A percentile compares a stretch with the other conserved stretches of the same genome.
Evolutionary conservation across 768 basidiomycete genomes (phyloP).

Genomic region (Leccinum longicurvipes): DNA sequence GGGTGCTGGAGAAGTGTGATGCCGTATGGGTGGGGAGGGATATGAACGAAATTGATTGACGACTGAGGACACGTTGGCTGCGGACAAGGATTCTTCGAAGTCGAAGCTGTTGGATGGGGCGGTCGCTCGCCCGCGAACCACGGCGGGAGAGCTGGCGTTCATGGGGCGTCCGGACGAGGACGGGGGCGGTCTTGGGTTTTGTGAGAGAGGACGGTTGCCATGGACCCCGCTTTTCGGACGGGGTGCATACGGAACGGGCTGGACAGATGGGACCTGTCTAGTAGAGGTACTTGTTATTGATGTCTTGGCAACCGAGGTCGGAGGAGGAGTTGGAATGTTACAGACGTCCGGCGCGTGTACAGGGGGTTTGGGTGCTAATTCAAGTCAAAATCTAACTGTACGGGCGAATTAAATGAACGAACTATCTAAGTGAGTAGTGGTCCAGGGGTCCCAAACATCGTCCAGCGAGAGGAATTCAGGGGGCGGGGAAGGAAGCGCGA

Average conservation of each 20-base stretch:
- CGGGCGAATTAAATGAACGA: conserved; percentile 5
- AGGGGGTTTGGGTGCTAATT: conserved; percentile 5
- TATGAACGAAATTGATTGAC: conserved; percentile 33
- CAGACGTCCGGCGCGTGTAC: conserved; percentile 1
- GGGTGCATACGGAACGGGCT: background rate
- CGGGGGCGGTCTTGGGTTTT: background rate
- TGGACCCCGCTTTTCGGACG: conserved; percentile 12
- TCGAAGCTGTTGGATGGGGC: conserved; percentile 19
- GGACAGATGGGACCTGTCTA: conserved; percentile 5
- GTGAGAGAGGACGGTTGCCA: conserved; percentile 15
- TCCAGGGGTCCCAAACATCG: conserved; percentile 28
- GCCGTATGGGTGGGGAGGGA: conserved; percentile 22
- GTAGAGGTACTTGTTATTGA: conserved; percentile 3
- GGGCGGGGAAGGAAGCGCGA: background rate
- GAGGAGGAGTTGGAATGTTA: background rate
- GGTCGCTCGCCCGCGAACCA: conserved; percentile 21
- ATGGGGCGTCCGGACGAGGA: background rate
- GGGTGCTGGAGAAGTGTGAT: conserved; percentile 14
- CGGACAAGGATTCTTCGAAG: conserved; percentile 29
- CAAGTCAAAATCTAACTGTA: background rate
- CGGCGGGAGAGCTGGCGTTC: conserved; percentile 11
- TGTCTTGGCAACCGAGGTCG: conserved; percentile 21
- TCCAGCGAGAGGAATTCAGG: background rate
- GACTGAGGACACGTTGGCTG: conserved; percentile 28
- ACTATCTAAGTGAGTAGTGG: conserved; percentile 9